These are phyloP conservation scores for Penicillium griseofulvum DNA, from an alignment of 2,329 filamentous ascomycete genomes.

Conservation along the genomic window DNA sequence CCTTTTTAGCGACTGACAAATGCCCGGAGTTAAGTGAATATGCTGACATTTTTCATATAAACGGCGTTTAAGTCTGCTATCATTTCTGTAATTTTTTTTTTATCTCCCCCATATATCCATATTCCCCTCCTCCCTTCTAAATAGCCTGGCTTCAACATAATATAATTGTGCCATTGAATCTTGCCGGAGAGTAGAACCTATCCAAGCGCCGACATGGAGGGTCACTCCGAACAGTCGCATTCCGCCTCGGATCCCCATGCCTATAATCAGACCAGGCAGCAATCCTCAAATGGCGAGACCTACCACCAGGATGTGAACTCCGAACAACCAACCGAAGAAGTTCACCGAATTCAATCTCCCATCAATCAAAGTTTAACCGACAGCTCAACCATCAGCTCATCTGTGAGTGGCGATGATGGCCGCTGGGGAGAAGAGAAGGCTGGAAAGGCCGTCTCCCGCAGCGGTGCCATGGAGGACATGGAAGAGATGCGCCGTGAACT, in stretches of 20 bases:
- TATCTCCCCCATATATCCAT: too few relatives aligned
- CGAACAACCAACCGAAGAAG: conserved; percentile 2
- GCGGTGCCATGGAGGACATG: conserved; percentile 58
- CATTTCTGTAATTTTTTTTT: neutral
- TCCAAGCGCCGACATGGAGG: conserved; percentile 19
- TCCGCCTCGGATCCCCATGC: conserved; percentile 12
- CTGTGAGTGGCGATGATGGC: conserved; percentile 39
- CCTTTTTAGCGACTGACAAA: conserved; percentile 5
- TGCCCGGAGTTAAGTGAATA: neutral
- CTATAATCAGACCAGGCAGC: neutral
- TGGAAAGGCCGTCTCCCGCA: conserved; percentile 53
- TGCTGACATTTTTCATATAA: neutral
- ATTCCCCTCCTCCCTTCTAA: too few relatives aligned
- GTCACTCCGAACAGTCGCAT: conserved; percentile 12
- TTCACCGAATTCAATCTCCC: conserved; percentile 3
- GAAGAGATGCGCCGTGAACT: conserved; percentile 57
- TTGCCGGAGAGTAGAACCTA: conserved; percentile 6
- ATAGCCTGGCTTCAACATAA: conserved; percentile 12
- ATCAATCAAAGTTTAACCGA: conserved; percentile 11
- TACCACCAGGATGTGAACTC: neutral
- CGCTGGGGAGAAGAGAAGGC: conserved; percentile 64
- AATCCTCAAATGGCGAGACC: neutral
- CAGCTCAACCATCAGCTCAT: conserved; percentile 16
- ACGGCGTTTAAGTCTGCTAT: neutral
- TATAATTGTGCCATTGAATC: conserved; percentile 9